These are phyloP conservation scores for Fonsecaea pedrosoi DNA, from an alignment of 2,329 filamentous ascomycete species.

Conservation along the genomic window DNA sequence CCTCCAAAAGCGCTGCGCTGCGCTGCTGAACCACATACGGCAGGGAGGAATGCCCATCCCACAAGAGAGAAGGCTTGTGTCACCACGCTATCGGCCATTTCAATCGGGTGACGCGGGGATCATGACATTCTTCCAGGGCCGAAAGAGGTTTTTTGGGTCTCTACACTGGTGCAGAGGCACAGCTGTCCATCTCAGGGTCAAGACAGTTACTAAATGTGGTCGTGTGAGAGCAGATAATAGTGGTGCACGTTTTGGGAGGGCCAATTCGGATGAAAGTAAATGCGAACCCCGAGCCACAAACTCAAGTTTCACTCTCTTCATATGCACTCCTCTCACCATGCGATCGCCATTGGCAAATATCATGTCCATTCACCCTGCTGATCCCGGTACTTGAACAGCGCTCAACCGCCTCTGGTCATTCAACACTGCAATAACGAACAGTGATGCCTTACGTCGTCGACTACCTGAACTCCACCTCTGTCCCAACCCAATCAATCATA, in stretches of 20 bases:
- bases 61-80: slow-evolving; percentile 60
- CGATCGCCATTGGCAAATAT: background rate
- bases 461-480: background rate
- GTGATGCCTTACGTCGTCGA: background rate
- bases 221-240: background rate
- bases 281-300: background rate
- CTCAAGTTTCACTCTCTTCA: background rate
- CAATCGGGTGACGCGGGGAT: background rate
- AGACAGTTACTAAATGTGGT: background rate
- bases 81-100: slow-evolving; percentile 46
- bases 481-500: background rate
- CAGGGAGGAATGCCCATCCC: slow-evolving; percentile 69
- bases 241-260: too few relatives aligned
- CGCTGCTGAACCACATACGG: slow-evolving; percentile 51
- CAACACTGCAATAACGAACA: background rate
- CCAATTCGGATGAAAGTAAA: background rate
- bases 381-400: background rate
- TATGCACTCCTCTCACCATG: background rate
- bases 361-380: background rate
- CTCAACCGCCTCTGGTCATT: background rate
- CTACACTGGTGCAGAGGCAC: background rate
- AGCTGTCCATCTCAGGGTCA: background rate
- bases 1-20: background rate
- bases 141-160: background rate
- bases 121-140: background rate